These are phyloP conservation scores for Plenodomus lindquistii DNA, from an alignment of 2,329 filamentous ascomycete genomes.

Conservation along the genomic window DNA sequence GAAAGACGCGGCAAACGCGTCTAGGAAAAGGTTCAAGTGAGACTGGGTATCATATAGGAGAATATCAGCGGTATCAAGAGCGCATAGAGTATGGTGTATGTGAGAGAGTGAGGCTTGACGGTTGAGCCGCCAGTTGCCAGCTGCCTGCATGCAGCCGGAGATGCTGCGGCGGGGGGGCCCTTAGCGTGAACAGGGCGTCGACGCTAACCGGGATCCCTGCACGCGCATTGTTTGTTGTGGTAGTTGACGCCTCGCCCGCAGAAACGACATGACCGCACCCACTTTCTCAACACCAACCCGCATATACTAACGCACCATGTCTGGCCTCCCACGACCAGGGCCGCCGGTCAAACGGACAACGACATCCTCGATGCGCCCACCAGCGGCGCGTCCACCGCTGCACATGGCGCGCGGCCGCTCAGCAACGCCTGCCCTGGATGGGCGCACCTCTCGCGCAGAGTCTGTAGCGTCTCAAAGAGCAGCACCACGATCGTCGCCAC, in stretches of 20 bases:
- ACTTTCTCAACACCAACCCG: slow-evolving; percentile 9
- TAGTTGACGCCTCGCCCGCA: slow-evolving; percentile 22
- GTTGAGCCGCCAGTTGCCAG: background rate
- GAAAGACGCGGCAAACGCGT: background rate
- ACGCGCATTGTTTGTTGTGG: slow-evolving; percentile 24
- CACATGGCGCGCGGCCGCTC: slow-evolving; percentile 57
- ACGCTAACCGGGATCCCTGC: slow-evolving; percentile 1
- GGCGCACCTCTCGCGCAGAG: slow-evolving; percentile 70
- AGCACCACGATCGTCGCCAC: slow-evolving; percentile 50
- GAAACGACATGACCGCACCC: slow-evolving; percentile 5
- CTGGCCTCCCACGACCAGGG: slow-evolving; percentile 57
- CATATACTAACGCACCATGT: slow-evolving; percentile 49
- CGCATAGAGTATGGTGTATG: background rate
- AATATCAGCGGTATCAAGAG: background rate
- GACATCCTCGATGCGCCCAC: slow-evolving; percentile 57
- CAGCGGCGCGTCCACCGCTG: slow-evolving; percentile 54
- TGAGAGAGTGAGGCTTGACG: background rate
- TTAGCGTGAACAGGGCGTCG: slow-evolving; percentile 1
- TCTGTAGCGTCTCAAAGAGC: slow-evolving; percentile 63
- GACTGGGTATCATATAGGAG: background rate
- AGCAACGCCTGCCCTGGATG: slow-evolving; percentile 50
- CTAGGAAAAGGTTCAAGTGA: no score
- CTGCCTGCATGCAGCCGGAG: background rate
- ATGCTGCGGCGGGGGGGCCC: slow-evolving; percentile 4
- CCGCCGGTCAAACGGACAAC: slow-evolving; percentile 53